A percentile compares a stretch with the other conserved stretches of the same genome.
These are phyloP conservation scores for Candida insectorum DNA, from an alignment of 805 yeast species.

Conservation along the genomic window DNA sequence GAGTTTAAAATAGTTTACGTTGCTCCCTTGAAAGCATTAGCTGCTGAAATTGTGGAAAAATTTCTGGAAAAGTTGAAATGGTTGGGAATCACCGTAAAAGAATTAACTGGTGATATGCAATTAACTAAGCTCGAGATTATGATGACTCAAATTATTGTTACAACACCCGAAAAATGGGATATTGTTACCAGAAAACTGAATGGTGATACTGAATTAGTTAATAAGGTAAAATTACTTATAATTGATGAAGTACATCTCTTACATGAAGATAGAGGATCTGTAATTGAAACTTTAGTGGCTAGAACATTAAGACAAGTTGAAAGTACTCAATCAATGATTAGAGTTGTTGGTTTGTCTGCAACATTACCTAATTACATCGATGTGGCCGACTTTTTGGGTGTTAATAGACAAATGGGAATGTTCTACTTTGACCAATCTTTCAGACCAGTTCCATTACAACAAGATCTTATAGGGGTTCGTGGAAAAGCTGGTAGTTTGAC, in stretches of 20 bases:
- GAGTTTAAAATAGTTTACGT: constrained; percentile 88
- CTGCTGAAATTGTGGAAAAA: constrained; percentile 95
- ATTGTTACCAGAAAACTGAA: constrained; percentile 91
- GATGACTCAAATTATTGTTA: constrained; percentile 78
- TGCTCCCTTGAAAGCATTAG: constrained; percentile 92
- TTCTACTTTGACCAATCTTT: constrained; percentile 91
- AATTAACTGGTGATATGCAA: constrained; percentile 87
- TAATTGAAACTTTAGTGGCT: constrained; percentile 91
- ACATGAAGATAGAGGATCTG: constrained; percentile 98
- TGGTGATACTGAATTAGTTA: constrained; percentile 82
- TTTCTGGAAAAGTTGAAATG: constrained; percentile 73
- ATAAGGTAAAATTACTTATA: constrained; percentile 79
- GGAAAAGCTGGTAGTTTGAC: constrained; percentile 80
- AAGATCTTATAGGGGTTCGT: constrained; percentile 79
- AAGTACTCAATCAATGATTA: constrained; percentile 85
- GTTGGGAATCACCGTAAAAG: constrained; percentile 84
- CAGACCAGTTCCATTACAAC: constrained; percentile 91
- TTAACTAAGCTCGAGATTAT: constrained; percentile 72
- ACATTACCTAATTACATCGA: constrained; percentile 88
- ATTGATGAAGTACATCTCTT: constrained; percentile 96
- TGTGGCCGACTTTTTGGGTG: constrained; percentile 93
- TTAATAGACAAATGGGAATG: constrained; percentile 86
- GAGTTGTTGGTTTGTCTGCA: constrained; percentile 93
- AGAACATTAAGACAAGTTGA: constrained; percentile 94
- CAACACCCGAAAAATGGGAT: constrained; percentile 99